Base-by-base conservation (phyloP, 495 filamentous ascomycete genomes). In the Bathelium albidoporum region DNA sequence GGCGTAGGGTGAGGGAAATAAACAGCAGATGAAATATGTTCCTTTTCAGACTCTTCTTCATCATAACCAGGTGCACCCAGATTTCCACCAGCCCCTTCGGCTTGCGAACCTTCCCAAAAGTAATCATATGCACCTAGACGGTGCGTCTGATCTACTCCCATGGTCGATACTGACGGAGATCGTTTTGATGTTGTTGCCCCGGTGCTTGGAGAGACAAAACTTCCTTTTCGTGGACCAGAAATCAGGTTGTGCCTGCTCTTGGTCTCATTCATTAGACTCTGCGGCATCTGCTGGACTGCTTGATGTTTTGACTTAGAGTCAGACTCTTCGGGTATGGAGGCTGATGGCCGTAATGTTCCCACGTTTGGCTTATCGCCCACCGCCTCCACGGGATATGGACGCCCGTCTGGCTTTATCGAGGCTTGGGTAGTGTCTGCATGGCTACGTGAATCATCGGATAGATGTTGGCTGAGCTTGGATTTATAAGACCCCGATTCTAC, bases 21-120 rank as follows among this genome's bases (percentile, higher is more conserved):
- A 60, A 96, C 79, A 12, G 93, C 93, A 44, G 93, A 97, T 10
- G 89, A 92, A 58, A 98, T 97, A 73, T 96, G 90, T 70, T 97
- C 94, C 72, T 91, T 85, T 26, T 89, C 89, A 45, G 90, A 91
- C 61, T 94, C 90, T 29, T 96, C 90, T 36, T 88, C 88, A 60
- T 89, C 88, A 69, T 82, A 80, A n/a, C 18, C 7, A 20, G 18
- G 49, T 9, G 7, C 49, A 28, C 49, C 9, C 9, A 55, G 2
- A 31, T 34, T 58, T 53, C 18, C n/a, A 34, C 24, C 26, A 9
- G 11, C 20, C 4, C 20, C 26, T 5, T 26, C 22, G n/a, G 4
- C n/a, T 5, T n/a, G 2, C 2, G 22, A 32, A 31, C 24, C 58
- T 16, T 20, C 12, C 14, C n/a, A 5, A 36, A 32, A 60, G 58